These are phyloP conservation scores for Gelatoporia subvermispora DNA, from an alignment of 768 basidiomycete species.

Conservation along the genomic window DNA sequence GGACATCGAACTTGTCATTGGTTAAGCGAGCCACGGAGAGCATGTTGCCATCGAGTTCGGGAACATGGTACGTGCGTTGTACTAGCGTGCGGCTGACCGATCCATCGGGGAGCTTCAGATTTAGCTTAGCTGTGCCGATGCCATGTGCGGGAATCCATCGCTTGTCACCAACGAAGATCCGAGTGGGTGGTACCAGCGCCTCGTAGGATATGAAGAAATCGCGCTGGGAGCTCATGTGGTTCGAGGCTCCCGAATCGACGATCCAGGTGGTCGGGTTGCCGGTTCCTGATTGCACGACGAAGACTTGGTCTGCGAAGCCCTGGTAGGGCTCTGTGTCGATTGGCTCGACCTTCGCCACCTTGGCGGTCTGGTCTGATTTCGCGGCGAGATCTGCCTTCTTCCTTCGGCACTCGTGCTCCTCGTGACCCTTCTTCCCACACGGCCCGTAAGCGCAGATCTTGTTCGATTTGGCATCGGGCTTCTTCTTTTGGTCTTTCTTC, in stretches of 20 bases:
- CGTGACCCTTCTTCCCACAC: slow-evolving; percentile 11
- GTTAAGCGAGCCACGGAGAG: slow-evolving; percentile 15
- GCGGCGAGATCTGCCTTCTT: slow-evolving; percentile 9
- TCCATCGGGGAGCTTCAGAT: neutral
- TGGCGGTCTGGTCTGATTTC: neutral
- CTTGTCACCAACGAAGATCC: slow-evolving; percentile 15
- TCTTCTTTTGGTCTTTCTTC: no score
- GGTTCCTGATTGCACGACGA: neutral
- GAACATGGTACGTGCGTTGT: slow-evolving; percentile 12
- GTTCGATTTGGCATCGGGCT: neutral
- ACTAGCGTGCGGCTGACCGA: neutral
- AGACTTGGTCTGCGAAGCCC: slow-evolving; percentile 1
- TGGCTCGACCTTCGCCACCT: slow-evolving; percentile 1
- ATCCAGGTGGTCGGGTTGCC: slow-evolving; percentile 5
- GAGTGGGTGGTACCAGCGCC: neutral
- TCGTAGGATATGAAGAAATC: slow-evolving; percentile 6
- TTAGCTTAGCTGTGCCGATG: slow-evolving; percentile 4
- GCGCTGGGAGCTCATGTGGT: slow-evolving; percentile 11
- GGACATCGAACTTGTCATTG: neutral
- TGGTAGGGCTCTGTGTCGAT: neutral
- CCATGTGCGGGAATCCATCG: slow-evolving; percentile 11
- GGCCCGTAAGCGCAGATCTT: slow-evolving; percentile 1
- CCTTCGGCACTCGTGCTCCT: slow-evolving; percentile 9
- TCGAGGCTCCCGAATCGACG: slow-evolving; percentile 14
- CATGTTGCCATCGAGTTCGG: slow-evolving; percentile 17